Evolutionary conservation across 805 yeast genomes (phyloP).

Genomic region (Ogataea ganodermae): DNA sequence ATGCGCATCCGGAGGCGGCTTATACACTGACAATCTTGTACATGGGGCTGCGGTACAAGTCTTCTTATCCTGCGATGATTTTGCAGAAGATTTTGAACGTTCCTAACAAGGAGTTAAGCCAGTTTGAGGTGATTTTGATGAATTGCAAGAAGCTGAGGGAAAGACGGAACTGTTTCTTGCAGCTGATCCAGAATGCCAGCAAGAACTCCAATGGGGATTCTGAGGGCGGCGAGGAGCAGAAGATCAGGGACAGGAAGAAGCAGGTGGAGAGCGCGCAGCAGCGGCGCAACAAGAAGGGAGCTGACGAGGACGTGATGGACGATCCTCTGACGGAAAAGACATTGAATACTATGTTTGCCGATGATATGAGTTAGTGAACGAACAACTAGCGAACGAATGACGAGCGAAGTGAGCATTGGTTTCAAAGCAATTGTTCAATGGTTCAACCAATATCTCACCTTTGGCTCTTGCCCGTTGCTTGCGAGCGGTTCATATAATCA

Average conservation of each 20-base stretch:
- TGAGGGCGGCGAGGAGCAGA: constrained; percentile 37
- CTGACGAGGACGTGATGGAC: constrained; percentile 54
- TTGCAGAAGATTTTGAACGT: constrained; percentile 55
- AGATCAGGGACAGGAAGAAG: constrained; percentile 47
- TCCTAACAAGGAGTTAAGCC: constrained; percentile 55
- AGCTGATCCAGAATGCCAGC: constrained; percentile 62
- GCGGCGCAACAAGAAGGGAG: constrained; percentile 42
- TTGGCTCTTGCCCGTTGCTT: no score
- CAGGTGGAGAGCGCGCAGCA: constrained; percentile 54
- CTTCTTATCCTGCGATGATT: constrained; percentile 65
- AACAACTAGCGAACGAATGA: background rate
- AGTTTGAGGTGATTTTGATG: constrained; percentile 63
- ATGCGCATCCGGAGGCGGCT: constrained; percentile 91
- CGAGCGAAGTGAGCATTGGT: background rate
- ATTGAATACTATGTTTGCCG: constrained; percentile 58
- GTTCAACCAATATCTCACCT: no score
- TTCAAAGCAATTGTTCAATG: no score
- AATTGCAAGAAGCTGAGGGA: constrained; percentile 71
- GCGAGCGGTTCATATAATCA: no score
- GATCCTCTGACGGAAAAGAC: constrained; percentile 75
- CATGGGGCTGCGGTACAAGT: constrained; percentile 67
- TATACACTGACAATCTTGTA: constrained; percentile 80
- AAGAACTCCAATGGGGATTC: constrained; percentile 36
- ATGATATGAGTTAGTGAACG: constrained; percentile 24
- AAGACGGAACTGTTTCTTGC: constrained; percentile 77